Base-by-base conservation (phyloP, 495 filamentous ascomycete species). In the Xanthoparmelia taractica region DNA sequence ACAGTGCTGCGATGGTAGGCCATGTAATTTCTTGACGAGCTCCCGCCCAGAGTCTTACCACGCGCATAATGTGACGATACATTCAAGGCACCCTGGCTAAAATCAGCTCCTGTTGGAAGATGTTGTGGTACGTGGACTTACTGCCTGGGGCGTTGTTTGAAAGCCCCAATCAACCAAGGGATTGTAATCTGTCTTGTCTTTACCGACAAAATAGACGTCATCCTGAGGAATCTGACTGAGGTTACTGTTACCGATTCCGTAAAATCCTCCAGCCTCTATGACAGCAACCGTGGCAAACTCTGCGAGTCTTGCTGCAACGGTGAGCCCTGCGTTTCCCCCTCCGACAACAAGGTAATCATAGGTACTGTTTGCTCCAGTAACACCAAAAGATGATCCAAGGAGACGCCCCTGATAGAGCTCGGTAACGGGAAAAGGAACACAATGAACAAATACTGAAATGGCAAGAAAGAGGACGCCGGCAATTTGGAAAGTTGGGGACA, bases 241-340 rank as follows among this genome's bases (percentile, higher is more conserved):
- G 59, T 83, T 73, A 52, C 79, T 68, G 67, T 76, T 72, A 67
- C 77, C 74, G 4, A 54, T 33, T 66, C 86, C 77, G 58, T 85
- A 86, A 60, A 78, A 74, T 0, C 75, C 76, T 12, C 84, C 84
- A 2, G 84, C 83, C 71, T 87, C 84, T 17, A 87, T 69, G 12
- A 86, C 70, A 2, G 77, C 79, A 6, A 82, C 77, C n/a, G 43
- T 8, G n/a, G n/a, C 3, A 25, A n/a, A n/a, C n/a, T 47, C 43
- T 47, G 38, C 15, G 17, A 43, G 17, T 20, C 40, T 43, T 4
- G 40, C 40, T 18, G 40, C 40, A 43, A 43, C 3, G 2, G 40
- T 43, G 17, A 43, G 2, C 13, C 40, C 40, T 18, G 40, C 40
- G 13, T 43, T 43, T 3, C 40, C 40, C 20, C 40, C 40, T 20